A percentile compares a stretch with the other conserved stretches of the same genome.
Conservation (phyloP, 140 eudicot genomes). For the Bidens hawaiensis region DNA sequence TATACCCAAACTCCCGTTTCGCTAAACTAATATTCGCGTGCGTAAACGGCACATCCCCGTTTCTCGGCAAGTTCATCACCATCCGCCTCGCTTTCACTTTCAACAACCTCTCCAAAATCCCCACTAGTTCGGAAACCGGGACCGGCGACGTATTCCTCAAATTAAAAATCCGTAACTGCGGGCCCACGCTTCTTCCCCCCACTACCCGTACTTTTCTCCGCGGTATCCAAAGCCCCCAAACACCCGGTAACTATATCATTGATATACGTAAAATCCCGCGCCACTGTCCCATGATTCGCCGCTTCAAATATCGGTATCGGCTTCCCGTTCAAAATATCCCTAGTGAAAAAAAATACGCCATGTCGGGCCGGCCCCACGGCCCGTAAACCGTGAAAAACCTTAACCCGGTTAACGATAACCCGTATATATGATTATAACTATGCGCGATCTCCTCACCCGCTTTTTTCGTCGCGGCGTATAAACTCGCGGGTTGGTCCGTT, state of each 20-base stretch:
- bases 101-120: conserved; percentile 70
- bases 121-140: conserved; percentile 75
- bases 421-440: conserved; percentile 86
- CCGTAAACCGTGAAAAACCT: conserved; percentile 93
- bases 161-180: conserved; percentile 71
- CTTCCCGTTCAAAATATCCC: conserved; percentile 74
- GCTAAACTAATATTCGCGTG: conserved; percentile 93
- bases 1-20: conserved; percentile 75
- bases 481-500: conserved; percentile 95
- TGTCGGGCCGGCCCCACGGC: conserved; percentile 98
- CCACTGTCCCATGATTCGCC: conserved; percentile 81
- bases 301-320: conserved; percentile 75
- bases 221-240: conserved; percentile 85
- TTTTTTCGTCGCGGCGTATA: conserved; percentile 90
- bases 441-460: conserved; percentile 98
- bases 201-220: conserved; percentile 92
- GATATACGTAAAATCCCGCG: conserved; percentile 88
- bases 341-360: conserved; percentile 92
- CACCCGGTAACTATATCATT: conserved; percentile 97
- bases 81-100: conserved; percentile 74
- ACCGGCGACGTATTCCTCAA: conserved; percentile 93
- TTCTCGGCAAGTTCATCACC: conserved; percentile 79
- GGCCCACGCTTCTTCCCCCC: conserved; percentile 89
- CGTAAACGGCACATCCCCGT: conserved; percentile 86
- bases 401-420: conserved; percentile 78